Evolutionary conservation across 805 yeast genomes (phyloP).

Genomic region (Candida glaebosa): DNA sequence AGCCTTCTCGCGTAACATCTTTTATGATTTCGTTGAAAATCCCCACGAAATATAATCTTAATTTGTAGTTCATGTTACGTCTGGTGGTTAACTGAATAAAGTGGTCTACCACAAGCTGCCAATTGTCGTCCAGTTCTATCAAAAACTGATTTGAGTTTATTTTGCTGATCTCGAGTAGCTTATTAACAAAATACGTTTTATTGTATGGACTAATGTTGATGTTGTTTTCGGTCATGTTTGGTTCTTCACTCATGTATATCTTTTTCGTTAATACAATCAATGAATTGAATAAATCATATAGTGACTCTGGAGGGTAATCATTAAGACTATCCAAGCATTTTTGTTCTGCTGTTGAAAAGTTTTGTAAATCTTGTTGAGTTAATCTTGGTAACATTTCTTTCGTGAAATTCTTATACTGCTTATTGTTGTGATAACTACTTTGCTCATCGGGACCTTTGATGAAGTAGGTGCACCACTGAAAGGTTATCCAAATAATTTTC

Average conservation of each 20-base stretch:
- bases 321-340: slow-evolving; percentile 61
- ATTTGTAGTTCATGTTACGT: slow-evolving; percentile 35
- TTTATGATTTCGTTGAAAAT: slow-evolving; percentile 52
- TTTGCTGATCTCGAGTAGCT: slow-evolving; percentile 49
- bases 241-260: slow-evolving; percentile 8
- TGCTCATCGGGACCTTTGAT: slow-evolving; percentile 52
- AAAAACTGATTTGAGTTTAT: slow-evolving; percentile 53
- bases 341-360: slow-evolving; percentile 53
- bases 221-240: slow-evolving; percentile 6
- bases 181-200: slow-evolving; percentile 50
- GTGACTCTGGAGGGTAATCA: slow-evolving; percentile 51
- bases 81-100: slow-evolving; percentile 45
- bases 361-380: slow-evolving; percentile 42
- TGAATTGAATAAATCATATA: slow-evolving; percentile 44
- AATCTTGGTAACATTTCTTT: slow-evolving; percentile 31
- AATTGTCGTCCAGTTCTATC: slow-evolving; percentile 36
- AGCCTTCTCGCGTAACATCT: slow-evolving; percentile 39
- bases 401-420: slow-evolving; percentile 13
- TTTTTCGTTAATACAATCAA: slow-evolving; percentile 42
- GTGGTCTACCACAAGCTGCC: slow-evolving; percentile 47
- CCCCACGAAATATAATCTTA: slow-evolving; percentile 47
- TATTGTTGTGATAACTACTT: slow-evolving; percentile 31
- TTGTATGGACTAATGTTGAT: slow-evolving; percentile 47
- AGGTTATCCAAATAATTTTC: slow-evolving; percentile 54
- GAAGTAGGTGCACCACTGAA: slow-evolving; percentile 77